Evolutionary conservation across 371 early-diverging fungal species (phyloP).

Genomic region (Lichtheimia hyalospora): DNA sequence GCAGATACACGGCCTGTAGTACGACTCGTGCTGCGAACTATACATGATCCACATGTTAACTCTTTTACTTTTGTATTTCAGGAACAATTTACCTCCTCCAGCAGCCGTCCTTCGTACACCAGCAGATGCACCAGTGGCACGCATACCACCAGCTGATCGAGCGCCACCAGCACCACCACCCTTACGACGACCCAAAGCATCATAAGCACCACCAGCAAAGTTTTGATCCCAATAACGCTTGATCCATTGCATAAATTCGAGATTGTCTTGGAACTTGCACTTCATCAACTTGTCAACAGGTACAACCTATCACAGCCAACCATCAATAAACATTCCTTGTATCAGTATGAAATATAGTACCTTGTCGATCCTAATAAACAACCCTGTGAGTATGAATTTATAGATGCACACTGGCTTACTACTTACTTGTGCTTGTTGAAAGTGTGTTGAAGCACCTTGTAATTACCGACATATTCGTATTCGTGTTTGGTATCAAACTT

Average conservation of each 20-base stretch:
- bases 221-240: slow-evolving; percentile 87
- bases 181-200: slow-evolving; percentile 79
- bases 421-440: slow-evolving; percentile 80
- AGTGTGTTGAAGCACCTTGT: slow-evolving; percentile 83
- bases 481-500: slow-evolving; percentile 91
- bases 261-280: slow-evolving; percentile 95
- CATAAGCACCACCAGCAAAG: slow-evolving; percentile 82
- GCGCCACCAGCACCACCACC: slow-evolving; percentile 36
- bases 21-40: slow-evolving; percentile 26
- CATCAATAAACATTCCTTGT: no score
- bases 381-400: neutral
- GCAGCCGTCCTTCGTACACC: slow-evolving; percentile 25
- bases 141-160: slow-evolving; percentile 22
- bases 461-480: slow-evolving; percentile 91
- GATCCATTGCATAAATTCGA: slow-evolving; percentile 95
- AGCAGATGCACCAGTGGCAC: slow-evolving; percentile 24
- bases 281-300: slow-evolving; percentile 87
- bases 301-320: slow-evolving; percentile 48
- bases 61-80: neutral
- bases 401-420: neutral
- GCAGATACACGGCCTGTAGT: slow-evolving; percentile 25
- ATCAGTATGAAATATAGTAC: slow-evolving; percentile 3
- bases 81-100: slow-evolving; percentile 14
- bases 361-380: slow-evolving; percentile 52
- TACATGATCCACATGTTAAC: neutral